Percentiles rank a stretch among this genome's conserved stretches.
These are phyloP conservation scores for Clavariopsis aquatica DNA, from an alignment of 495 filamentous ascomycete species.

Conservation along the genomic window DNA sequence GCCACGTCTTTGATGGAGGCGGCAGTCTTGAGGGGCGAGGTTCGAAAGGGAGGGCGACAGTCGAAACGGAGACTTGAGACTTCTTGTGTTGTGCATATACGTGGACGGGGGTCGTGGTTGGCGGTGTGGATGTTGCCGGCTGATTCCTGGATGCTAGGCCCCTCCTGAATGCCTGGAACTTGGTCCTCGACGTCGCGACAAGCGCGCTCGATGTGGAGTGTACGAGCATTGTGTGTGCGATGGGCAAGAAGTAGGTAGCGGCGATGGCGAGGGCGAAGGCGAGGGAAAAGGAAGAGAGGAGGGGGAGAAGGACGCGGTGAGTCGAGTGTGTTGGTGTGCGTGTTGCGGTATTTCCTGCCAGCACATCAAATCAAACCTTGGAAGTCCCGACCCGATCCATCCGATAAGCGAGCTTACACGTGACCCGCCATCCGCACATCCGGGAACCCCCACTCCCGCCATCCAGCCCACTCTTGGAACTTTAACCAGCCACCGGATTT, in stretches of 20 bases:
- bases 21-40: background rate
- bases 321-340: background rate
- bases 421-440: background rate
- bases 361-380: constrained; percentile 8
- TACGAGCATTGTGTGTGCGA: background rate
- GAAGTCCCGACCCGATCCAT: background rate
- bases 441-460: background rate
- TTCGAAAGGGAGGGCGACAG: constrained; percentile 1
- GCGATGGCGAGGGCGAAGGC: background rate
- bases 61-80: background rate
- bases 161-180: background rate
- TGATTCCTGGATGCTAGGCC: background rate
- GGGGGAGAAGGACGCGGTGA: background rate
- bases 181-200: constrained; percentile 5
- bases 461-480: too few species aligned
- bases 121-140: background rate
- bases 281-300: background rate
- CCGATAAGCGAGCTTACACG: background rate
- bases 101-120: constrained; percentile 3
- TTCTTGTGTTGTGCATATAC: constrained; percentile 9
- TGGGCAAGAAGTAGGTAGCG: background rate
- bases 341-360: constrained; percentile 7
- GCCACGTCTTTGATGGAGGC: background rate
- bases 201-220: constrained; percentile 1
- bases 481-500: too few species aligned